Base-by-base conservation (phyloP, 192 early-diverging fungal species). In the Tieghemiomyces parasiticus region DNA sequence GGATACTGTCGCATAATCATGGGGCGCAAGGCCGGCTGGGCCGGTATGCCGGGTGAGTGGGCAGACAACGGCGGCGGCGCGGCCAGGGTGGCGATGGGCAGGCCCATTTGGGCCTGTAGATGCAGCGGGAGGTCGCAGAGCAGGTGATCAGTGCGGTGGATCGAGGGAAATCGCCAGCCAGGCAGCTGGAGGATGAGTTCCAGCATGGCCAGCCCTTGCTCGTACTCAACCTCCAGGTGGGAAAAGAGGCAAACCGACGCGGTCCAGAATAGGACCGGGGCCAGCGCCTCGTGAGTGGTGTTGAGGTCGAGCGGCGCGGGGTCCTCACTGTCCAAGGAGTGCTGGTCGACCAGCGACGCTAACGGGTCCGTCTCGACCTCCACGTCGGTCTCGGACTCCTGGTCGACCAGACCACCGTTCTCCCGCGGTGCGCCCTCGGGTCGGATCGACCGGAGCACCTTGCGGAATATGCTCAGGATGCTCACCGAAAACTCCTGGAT, bases 401-500 rank as follows among this genome's bases (percentile, higher is more conserved):
- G 16, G 38, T 16, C 38, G 38, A 42, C 6, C 38, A 42, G 38
- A 16, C 38, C 16, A 16, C 38, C 16, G 38, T 6, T 42, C 8
- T 16, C 16, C 8, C 8, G 6, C 6, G 6, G 38, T 6, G 38
- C 6, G 8, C 38, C 38, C 16, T 42, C 38, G 16, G 38, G 38
- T 42, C 38, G 38, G 29, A 56, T 56, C 20, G 20, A 29, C 30
- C 32, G 26, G 2, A 56, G 54, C 20, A 29, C 54, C 33, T 56
- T 56, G 30, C 29, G 16, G 19, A 56, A 56, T 16, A 56, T 56
- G 34, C 16, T 29, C 54, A 56, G 33, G 32, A 56, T 56, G 16
- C 54, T 35, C 75, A 79, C 66, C 1, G 92, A 75, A 67, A 88
- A 92, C 0, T 85, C 86, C 64, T 90, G 86, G 45, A 89, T 79